Evolutionary conservation across 1,284 basidiomycete genomes (phyloP).

Genomic region (Athelia psychrophila): DNA sequence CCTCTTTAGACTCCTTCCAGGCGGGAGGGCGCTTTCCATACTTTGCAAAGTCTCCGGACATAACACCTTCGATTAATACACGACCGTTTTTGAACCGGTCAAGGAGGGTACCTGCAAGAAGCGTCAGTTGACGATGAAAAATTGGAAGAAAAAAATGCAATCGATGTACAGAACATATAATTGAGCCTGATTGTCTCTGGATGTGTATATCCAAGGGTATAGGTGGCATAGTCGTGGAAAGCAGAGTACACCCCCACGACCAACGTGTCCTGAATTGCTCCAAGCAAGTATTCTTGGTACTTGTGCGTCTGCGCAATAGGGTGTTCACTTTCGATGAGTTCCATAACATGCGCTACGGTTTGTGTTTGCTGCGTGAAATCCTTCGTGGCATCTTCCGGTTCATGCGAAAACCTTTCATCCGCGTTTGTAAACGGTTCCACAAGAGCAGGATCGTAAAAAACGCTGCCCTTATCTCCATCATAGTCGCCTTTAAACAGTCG

Average conservation of each 20-base stretch:
- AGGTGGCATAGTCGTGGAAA: slow-evolving; percentile 27
- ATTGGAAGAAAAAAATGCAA: background rate
- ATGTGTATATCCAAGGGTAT: slow-evolving; percentile 25
- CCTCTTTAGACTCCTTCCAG: slow-evolving; percentile 19
- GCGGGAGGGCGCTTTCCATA: slow-evolving; percentile 1
- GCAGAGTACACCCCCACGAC: slow-evolving; percentile 36
- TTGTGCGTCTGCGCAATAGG: slow-evolving; percentile 17
- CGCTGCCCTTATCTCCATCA: slow-evolving; percentile 40
- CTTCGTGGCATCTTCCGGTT: slow-evolving; percentile 24
- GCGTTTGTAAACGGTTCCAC: slow-evolving; percentile 34
- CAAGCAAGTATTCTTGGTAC: slow-evolving; percentile 35
- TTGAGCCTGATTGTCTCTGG: slow-evolving; percentile 29
- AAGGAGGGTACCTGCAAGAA: slow-evolving; percentile 23
- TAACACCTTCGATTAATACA: slow-evolving; percentile 15
- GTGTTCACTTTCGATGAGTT: background rate
- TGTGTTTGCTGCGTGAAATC: slow-evolving; percentile 29
- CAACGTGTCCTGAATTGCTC: slow-evolving; percentile 26
- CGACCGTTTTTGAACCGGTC: slow-evolving; percentile 38
- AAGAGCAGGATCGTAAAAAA: slow-evolving; percentile 36
- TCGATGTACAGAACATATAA: slow-evolving; percentile 22
- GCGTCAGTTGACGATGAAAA: background rate
- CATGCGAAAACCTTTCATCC: slow-evolving; percentile 26
- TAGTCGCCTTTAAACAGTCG: slow-evolving; percentile 41
- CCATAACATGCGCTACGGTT: slow-evolving; percentile 26
- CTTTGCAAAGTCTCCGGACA: slow-evolving; percentile 3